Conservation (phyloP, 176 grass and related monocot genomes). For the Typha latifolia region DNA sequence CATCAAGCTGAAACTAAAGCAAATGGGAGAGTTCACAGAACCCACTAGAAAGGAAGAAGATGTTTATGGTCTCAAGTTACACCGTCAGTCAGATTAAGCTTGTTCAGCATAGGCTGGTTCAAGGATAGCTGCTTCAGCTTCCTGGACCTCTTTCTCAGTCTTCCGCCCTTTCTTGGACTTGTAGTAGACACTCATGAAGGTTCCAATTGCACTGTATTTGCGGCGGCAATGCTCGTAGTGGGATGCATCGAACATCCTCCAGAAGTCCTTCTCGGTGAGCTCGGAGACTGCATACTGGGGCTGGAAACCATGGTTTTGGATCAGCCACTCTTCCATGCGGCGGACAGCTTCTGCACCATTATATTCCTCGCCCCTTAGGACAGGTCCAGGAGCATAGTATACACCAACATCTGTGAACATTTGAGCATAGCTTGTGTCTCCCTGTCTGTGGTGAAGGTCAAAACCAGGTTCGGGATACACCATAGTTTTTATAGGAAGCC, state of each 20-base stretch:
- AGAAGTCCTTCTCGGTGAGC: slow-evolving; percentile 93
- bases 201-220: slow-evolving; percentile 67
- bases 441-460: slow-evolving; percentile 76
- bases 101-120: slow-evolving; percentile 71
- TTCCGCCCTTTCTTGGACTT: slow-evolving; percentile 95
- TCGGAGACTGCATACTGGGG: slow-evolving; percentile 90
- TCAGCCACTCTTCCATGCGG: slow-evolving; percentile 77
- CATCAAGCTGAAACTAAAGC: no score
- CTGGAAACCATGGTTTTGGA: slow-evolving; percentile 94
- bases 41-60: no score
- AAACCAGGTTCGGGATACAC: slow-evolving; percentile 85
- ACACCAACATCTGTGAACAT: slow-evolving; percentile 93
- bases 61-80: background rate
- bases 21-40: no score
- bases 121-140: slow-evolving; percentile 82
- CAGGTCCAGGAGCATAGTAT: slow-evolving; percentile 60
- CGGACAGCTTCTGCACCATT: slow-evolving; percentile 53
- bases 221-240: slow-evolving; percentile 81
- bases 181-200: slow-evolving; percentile 98
- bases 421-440: slow-evolving; percentile 75
- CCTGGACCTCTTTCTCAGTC: slow-evolving; percentile 98
- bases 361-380: slow-evolving; percentile 66
- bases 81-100: slow-evolving; percentile 19
- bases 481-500: slow-evolving; percentile 86
- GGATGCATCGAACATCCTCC: slow-evolving; percentile 86